A percentile compares a stretch with the other conserved stretches of the same genome.
Conservation (phyloP, 345 rosid genomes). For the Capsella bursapastoris region DNA sequence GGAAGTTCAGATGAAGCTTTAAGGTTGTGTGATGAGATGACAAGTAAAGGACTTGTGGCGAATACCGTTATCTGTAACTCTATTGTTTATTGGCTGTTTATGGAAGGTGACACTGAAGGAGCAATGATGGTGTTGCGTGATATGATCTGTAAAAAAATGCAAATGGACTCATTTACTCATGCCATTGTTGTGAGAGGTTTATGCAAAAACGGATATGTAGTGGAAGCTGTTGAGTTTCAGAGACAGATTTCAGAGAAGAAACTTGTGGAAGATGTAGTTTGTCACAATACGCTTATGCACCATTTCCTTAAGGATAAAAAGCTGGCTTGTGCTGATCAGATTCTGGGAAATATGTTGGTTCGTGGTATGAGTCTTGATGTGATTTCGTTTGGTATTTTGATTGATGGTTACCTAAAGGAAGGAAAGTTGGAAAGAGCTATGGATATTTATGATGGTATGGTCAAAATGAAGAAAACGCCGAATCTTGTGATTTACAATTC, state of each 20-base stretch:
- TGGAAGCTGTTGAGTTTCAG: constrained; percentile 59
- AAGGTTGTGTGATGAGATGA: constrained; percentile 66
- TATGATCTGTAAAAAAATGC: constrained; percentile 53
- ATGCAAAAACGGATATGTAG: constrained; percentile 50
- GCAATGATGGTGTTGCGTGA: constrained; percentile 52
- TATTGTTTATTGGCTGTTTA: constrained; percentile 61
- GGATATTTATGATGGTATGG: constrained; percentile 51
- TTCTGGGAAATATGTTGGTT: constrained; percentile 60
- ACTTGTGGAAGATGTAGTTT: constrained; percentile 54
- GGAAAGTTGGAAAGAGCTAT: constrained; percentile 61
- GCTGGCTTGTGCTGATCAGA: constrained; percentile 52
- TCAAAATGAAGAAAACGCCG: constrained; percentile 47
- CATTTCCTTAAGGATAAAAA: constrained; percentile 51
- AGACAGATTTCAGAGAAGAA: constrained; percentile 50
- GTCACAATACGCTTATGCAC: constrained; percentile 62
- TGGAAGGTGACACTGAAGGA: constrained; percentile 59
- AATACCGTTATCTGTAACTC: constrained; percentile 63
- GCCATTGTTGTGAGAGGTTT: constrained; percentile 58
- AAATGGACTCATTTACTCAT: constrained; percentile 55
- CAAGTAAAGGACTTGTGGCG: constrained; percentile 56
- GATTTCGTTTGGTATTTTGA: constrained; percentile 66
- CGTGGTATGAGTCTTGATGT: constrained; percentile 57
- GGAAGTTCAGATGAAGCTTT: constrained; percentile 60
- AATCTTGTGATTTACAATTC: constrained; percentile 61
- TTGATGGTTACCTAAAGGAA: constrained; percentile 64